Evolutionary conservation across 768 basidiomycete genomes (phyloP), one percentile per base, ranked within the genome.

Genomic region (Clitopilus hobsonii): DNA sequence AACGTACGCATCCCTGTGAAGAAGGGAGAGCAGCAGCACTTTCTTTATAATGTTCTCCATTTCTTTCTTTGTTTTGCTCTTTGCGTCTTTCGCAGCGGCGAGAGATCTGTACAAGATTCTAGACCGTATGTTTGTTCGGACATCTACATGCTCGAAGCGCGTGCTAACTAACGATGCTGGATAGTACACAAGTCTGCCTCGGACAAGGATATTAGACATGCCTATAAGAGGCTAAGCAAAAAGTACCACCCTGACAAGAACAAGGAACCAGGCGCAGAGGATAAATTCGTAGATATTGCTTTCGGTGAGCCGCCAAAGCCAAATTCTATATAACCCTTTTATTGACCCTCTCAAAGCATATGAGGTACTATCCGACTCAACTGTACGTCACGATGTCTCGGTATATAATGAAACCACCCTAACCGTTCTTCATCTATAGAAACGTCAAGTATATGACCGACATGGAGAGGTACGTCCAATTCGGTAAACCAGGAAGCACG

Each of bases 231-330:
- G 62, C 76, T 95, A 16, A 92, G 91, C 68, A 85, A 85, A 63
- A 91, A 86, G 72, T 93, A 81, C 54, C 95, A 98, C 65, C 96
- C 96, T 0, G 96, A 99, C 77, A 97, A 96, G 77, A 97, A 95
- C 71, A 88, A 87, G 63, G 90, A 89, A 14, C 80, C 85, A 53
- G 85, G 75, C 2, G 90, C 94, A 11, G 88, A 94, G 64, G 82
- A 82, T 54, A 88, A 80, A 66, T 98, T 98, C 67, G 91, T 97
- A 20, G 87, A 96, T 59, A 88, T 97, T 64, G 89, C 94, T 18
- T 84, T 88, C 63, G 94, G 94, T 94, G 63, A 58, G 82, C 68
- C 18, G 6, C 2, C 26, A 22, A 22, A 22, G 28, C 41, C 49
- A 18, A 49, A 10, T 38, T 26, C 25, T 14, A 27, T n/a, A 24